Evolutionary conservation across 2,329 filamentous ascomycete genomes (phyloP), one percentile per base, ranked within the genome.

Genomic region (Amesomyces nigricolor): DNA sequence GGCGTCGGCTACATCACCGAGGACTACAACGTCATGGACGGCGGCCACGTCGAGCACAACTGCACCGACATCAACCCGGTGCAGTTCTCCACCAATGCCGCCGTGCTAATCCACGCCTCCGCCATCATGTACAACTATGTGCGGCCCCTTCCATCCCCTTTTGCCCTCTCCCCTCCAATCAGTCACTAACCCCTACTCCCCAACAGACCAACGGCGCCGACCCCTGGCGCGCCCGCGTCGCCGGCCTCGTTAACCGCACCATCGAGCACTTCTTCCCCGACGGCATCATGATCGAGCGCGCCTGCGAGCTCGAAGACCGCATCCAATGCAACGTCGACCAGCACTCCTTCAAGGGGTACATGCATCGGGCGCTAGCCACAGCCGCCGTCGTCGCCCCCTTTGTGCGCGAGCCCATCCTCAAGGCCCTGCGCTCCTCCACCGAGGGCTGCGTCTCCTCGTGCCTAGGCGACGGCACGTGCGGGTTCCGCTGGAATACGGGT

Each of bases 91-190:
- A 83, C 85, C 66, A 83, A 81, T 62, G 77, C 80, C 38, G 83
- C 79, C 17, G 73, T 82, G 3, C 81, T 78, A 56, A 64, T 84
- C 4, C 73, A 78, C 32, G 84, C 83, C 2, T 77, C 78, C 1
- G 83, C 83, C 2, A 78, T 78, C 64, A 82, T 87, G 81, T 87
- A 83, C 67, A 85, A 86, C 62, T 74, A 69, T 44, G 75, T 77
- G 64, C 62, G 74, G 68, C 5, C 26, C 22, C 30, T 29, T 35
- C 8, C 22, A n/a, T 32, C 30, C 10, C 11, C 26, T 17, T 11
- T 10, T 14, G 4, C 11, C 14, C 29, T 32, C 32, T 10, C 26
- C 14, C 10, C 26, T 19, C 17, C 19, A 9, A 13, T 14, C 2
- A 22, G 13, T 19, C 17, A 44, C 22, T 26, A 7, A 47, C 45